Conservation (phyloP, 2,329 filamentous ascomycete genomes). For the Colletotrichum sp. region DNA sequence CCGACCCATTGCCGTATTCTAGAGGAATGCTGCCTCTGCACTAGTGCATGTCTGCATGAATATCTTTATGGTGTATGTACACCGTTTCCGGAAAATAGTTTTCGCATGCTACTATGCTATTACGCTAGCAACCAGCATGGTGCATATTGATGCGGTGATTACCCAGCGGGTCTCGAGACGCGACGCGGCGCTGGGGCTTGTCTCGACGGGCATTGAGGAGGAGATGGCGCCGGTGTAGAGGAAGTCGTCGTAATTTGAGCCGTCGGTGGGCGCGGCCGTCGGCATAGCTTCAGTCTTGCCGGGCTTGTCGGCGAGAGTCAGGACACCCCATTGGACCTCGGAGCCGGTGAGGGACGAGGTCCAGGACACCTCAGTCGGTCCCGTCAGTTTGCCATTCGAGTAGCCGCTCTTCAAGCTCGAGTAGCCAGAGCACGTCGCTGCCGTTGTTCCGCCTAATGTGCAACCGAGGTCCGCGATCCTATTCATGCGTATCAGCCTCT, state of each 20-base stretch:
- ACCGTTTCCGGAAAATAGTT: neutral
- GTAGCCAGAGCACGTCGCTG: conserved; percentile 53
- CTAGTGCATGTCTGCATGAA: neutral
- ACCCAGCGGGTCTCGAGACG: neutral
- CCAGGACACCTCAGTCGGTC: conserved; percentile 50
- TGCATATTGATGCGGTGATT: conserved; percentile 5
- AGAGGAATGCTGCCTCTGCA: neutral
- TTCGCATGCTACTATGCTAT: neutral
- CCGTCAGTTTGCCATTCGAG: conserved; percentile 41
- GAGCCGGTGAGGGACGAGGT: conserved; percentile 47
- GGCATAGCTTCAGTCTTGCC: conserved; percentile 25
- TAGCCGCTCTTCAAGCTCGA: conserved; percentile 48
- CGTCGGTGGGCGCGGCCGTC: neutral
- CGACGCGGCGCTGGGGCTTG: conserved; percentile 13
- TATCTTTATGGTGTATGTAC: neutral
- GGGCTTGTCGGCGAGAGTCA: conserved; percentile 47
- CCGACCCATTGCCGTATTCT: neutral
- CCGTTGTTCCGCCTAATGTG: conserved; percentile 44
- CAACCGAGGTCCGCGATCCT: conserved; percentile 52
- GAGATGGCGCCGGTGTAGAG: conserved; percentile 14
- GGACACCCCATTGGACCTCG: conserved; percentile 47
- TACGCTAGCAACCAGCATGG: neutral
- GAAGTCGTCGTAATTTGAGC: conserved; percentile 20
- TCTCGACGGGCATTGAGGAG: conserved; percentile 10
- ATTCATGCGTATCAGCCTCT: neutral